phyloP scores from a whole-genome alignment of 2,329 filamentous ascomycete species.

The Phoma herbarum region DNA sequence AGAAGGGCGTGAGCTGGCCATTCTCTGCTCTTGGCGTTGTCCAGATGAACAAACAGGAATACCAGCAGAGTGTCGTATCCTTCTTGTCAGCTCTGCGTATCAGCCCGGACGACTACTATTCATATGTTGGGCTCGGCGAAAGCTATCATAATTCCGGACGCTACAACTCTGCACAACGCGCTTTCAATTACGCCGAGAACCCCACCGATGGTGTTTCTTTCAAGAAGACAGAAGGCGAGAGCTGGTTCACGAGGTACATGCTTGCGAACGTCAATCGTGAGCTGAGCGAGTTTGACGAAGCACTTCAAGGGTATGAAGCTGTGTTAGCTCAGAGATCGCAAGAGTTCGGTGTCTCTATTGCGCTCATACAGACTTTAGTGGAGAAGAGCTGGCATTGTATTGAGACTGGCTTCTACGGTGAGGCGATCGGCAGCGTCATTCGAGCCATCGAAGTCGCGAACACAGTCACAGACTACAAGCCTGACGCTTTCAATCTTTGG shows the following conservation, averaged over 20 bases:
- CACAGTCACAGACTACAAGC: constrained; percentile 66
- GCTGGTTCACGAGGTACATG: constrained; percentile 98
- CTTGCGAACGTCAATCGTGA: constrained; percentile 93
- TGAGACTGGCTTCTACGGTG: constrained; percentile 86
- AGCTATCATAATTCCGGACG: constrained; percentile 94
- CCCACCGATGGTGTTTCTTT: constrained; percentile 70
- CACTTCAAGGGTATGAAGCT: constrained; percentile 76
- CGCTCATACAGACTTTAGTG: constrained; percentile 85
- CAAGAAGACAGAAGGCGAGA: constrained; percentile 68
- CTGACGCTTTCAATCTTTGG: constrained; percentile 91
- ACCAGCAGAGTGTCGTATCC: constrained; percentile 84
- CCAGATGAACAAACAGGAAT: constrained; percentile 93
- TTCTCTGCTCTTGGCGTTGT: constrained; percentile 93
- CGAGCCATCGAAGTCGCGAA: constrained; percentile 74
- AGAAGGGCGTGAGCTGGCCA: constrained; percentile 93
- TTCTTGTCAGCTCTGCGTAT: constrained; percentile 91
- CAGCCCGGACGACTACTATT: constrained; percentile 87
- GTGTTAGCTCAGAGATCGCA: constrained; percentile 73
- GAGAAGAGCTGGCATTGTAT: constrained; percentile 81
- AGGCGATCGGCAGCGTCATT: constrained; percentile 74
- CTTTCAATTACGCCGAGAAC: constrained; percentile 83
- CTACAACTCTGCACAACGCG: constrained; percentile 92
- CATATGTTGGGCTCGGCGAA: constrained; percentile 95
- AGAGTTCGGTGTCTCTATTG: constrained; percentile 88
- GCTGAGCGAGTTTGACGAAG: constrained; percentile 86